Base-by-base conservation (phyloP, 495 filamentous ascomycete species). In the Lasiosphaeria ovina region DNA sequence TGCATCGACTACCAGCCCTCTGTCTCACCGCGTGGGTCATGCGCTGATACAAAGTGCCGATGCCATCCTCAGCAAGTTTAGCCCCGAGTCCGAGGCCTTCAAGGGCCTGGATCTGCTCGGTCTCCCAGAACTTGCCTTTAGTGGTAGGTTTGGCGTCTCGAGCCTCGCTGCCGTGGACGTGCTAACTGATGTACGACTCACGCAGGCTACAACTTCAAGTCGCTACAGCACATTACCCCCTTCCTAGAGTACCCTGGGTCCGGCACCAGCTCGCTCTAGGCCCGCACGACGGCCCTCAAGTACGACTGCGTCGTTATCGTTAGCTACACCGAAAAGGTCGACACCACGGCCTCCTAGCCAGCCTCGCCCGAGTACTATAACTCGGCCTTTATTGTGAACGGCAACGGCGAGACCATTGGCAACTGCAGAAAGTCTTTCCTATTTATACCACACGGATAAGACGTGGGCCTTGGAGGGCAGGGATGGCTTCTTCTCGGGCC, bases 401-500 rank as follows among this genome's bases (percentile, higher is more conserved):
- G 85, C 9, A 73, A 80, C 3, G 93, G 94, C 14, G 78, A 87
- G 40, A 83, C 89, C 0, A 74, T 96, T 40, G 81, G 79, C 45
- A 90, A 97, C 74, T 97, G 97, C 73, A 85, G 94, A 60, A 98
- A 98, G 72, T 80, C 78, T 16, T 92, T 92, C 63, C 81, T n/a
- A n/a, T n/a, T n/a, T 98, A 59, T 97, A 92, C 72, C 88, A 89
- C 72, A 93, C 91, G 1, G 70, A 72, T 33, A 68, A 68, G 55
- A 69, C 63, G 0, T 98, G 94, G 94, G 91, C 93, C 3, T 70
- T 84, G 3, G 92, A 96, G 74, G 90, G 91, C 12, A 40, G 47
- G 6, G 74, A 79, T 7, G 86, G 86, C 32, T 91, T 88, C 69
- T 86, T 73, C 69, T 62, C 69, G 50, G 79, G 77, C n/a, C 61